A percentile compares a stretch with the other conserved stretches of the same genome.
Conservation (phyloP, 441 rosid genomes). For the Arabidopsis lyrata region DNA sequence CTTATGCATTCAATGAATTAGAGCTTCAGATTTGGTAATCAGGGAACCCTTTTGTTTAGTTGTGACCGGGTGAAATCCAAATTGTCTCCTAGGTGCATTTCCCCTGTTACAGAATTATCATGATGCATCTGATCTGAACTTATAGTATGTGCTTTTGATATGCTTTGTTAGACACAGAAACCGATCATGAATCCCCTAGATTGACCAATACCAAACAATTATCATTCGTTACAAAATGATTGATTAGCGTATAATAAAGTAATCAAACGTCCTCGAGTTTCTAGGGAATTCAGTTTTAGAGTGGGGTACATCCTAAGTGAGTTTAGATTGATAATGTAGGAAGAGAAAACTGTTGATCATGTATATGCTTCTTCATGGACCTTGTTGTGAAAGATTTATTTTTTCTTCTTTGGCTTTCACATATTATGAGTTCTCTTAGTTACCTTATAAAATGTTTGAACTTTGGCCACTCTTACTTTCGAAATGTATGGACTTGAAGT, state of each 20-base stretch:
- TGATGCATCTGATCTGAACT: conserved; percentile 22
- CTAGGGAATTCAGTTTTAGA: neutral
- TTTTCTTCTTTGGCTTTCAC: neutral
- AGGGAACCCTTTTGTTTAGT: neutral
- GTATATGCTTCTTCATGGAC: neutral
- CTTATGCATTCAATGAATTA: neutral
- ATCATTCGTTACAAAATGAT: neutral
- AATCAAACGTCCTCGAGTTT: neutral
- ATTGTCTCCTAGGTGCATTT: neutral
- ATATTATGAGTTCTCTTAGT: neutral
- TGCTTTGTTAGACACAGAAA: neutral
- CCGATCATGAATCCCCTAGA: neutral
- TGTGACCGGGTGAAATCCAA: neutral
- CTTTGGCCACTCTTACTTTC: neutral
- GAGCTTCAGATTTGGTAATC: conserved; percentile 6
- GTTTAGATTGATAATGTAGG: neutral
- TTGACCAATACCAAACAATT: neutral
- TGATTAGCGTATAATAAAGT: neutral
- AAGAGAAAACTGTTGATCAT: neutral
- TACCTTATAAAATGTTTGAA: neutral
- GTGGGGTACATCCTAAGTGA: neutral
- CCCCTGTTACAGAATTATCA: neutral
- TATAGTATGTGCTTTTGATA: conserved; percentile 23
- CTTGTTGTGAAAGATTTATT: neutral
- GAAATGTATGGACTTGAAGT: neutral